A percentile compares a stretch with the other conserved stretches of the same genome.
Evolutionary conservation across 148 eudicot genomes (phyloP).

Genomic region (Arbutus unedo): DNA sequence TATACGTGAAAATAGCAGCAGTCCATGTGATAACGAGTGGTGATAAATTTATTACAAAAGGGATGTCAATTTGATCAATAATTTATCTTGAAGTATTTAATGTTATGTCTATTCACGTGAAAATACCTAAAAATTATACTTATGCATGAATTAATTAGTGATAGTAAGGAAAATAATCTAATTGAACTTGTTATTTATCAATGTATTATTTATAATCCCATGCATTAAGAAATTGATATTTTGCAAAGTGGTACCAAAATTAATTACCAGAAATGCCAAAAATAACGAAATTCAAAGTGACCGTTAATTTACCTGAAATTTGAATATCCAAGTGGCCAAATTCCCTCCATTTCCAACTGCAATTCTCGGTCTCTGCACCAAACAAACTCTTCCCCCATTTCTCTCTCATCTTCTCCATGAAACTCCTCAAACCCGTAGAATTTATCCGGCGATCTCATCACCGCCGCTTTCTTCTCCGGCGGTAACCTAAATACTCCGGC

Average conservation of each 20-base stretch:
- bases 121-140: too few species aligned
- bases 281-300: background rate
- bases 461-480: slow-evolving; percentile 45
- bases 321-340: slow-evolving; percentile 60
- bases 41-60: background rate
- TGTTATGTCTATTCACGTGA: too few species aligned
- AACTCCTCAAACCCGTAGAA: slow-evolving; percentile 66
- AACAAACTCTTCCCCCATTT: slow-evolving; percentile 62
- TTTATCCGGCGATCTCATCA: slow-evolving; percentile 40
- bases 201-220: too few species aligned
- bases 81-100: background rate
- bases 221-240: background rate
- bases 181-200: too few species aligned
- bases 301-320: slow-evolving; percentile 64
- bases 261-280: background rate
- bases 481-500: slow-evolving; percentile 44
- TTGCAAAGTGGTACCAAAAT: background rate
- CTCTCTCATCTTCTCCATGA: slow-evolving; percentile 42
- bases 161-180: too few species aligned
- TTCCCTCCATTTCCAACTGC: slow-evolving; percentile 60
- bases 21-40: background rate
- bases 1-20: too few species aligned
- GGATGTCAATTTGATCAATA: background rate
- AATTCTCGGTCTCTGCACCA: slow-evolving; percentile 48
- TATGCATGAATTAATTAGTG: too few species aligned